Evolutionary conservation across 2,329 filamentous ascomycete genomes (phyloP), one percentile per base, ranked within the genome.

Genomic region (Dactylellina sp.): DNA sequence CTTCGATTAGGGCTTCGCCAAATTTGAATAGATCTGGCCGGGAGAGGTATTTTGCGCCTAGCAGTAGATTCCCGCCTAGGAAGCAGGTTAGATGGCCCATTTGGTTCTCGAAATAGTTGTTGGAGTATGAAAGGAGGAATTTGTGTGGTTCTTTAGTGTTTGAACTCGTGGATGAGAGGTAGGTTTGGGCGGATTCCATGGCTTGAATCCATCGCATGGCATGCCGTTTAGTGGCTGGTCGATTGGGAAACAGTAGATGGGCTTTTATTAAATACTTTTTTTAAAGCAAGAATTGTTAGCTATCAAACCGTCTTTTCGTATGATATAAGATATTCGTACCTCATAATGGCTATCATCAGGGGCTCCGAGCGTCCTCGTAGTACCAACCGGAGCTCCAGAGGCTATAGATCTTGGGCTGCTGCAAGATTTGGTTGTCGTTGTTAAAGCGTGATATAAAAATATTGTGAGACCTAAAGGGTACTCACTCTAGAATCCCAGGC

Each of bases 41-140:
- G 28, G 80, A 81, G 39, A 96, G 86, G 0, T 89, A 87, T 22
- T 90, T 85, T 2, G 92, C 92, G 20, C 89, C 92, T 16, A 96
- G 86, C 77, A 96, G 89, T 82, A 96, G 92, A 81, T 89, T 96
- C 14, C 93, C 93, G 35, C 91, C 92, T 65, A 90, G 87, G 79
- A 96, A 96, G 81, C 91, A 95, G 37, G 90, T 90, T 70, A 96
- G 80, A 55, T 83, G 82, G 64, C 81, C 80, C 78, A 78, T 78
- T 12, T 20, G 25, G 35, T 74, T 74, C 7, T 66, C 49, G 35
- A 50, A 66, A 6, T 49, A 49, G 40, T 42, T 22, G 5, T 53
- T 65, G 53, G 70, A 74, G 49, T 56, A 66, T 16, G 70, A 74
- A 12, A 74, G 40, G 18, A 74, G 37, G 32, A 74, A 74, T 20